Evolutionary conservation across 371 early-diverging fungal species (phyloP), one percentile per base, ranked within the genome.

Genomic region (Cladochytrium tenue): DNA sequence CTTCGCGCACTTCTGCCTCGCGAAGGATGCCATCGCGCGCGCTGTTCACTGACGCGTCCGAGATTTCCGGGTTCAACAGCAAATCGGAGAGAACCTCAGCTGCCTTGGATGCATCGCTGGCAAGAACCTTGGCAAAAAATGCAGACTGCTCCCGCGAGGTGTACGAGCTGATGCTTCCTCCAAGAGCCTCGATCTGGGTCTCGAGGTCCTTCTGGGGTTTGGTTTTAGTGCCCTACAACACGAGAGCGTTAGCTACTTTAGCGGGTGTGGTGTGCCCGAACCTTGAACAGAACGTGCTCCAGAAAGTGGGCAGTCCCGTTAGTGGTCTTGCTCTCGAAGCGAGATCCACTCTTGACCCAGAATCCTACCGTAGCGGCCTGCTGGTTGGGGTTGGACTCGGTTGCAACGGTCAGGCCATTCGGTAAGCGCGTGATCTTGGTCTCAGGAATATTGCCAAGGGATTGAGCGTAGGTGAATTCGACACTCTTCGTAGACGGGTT

Each of bases 201-300:
- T 97, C 98, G 33, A 98, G 81, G 73, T 96, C 91, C 64, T 88
- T 81, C 78, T 95, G 97, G 51, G 89, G 83, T 64, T 94, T 89
- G 53, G 83, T 68, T 62, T 85, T 82, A 50, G 96, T 95, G 52
- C 97, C 97, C 93, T 95, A 70, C 31, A 53, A 7, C 53, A 50
- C 15, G 35, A 52, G 20, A 30, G 53, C 5, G 27, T 20, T 53
- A 10, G 15, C 10, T 5, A 53, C 20, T 3, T 51, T 26, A 2
- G 51, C 27, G 23, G 28, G 23, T 33, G 20, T 26, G 34, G 5
- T 17, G 34, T 5, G 31, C 35, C 7, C 69, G 32, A 83, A 93
- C 96, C 90, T 97, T 96, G 88, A 98, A 97, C 15, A 95, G 92
- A 94, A 98, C 94, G 78, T 98, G 98, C 81, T 98, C 98, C 56